Base-by-base conservation (phyloP, 805 yeast genomes). In the Saturnispora ahearnii region DNA sequence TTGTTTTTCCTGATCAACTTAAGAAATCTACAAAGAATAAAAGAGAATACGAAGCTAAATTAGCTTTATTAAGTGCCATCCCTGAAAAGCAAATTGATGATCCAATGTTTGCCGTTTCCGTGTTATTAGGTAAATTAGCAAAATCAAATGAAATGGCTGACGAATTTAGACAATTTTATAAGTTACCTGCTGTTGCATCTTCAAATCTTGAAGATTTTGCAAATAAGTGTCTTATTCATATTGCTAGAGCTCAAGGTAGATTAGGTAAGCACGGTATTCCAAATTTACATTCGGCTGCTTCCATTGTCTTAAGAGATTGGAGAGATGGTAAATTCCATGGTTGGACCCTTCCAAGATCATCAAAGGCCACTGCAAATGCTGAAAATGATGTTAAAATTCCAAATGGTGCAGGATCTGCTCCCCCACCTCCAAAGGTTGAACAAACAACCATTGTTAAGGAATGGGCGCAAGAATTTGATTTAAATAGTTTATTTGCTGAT, bases 391-490 rank as follows among this genome's bases (percentile, higher is more conserved):
- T 61, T 57, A 62, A 51, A 48, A 58, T 44, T 29, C 62, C 78
- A 9, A 53, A 58, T 40, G 66, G 69, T 24, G 64, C 70, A 18
- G 55, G 58, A 45, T 59, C 62, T 15, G 54, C 72, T 8, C 70
- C 73, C 33, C 73, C 68, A 18, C 75, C 74, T 21, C 69, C 67
- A 44, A 67, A 66, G 57, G 74, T 73, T 51, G 86, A 80, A 57
- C 78, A 80, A 60, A 84, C 91, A 33, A 81, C 87, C 11, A 78
- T 93, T 60, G 99, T 93, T n/a, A 69, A 75, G 13, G 77, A 79
- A 58, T 93, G 98, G 97, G 82, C 97, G 21, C 78, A 87, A 66
- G 99, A 90, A 69, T 90, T 93, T 64, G 96, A 89, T 67, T 73
- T 93, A 58, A 96, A 87, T 64, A 87, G 86, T 4, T 73, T 90